These are phyloP conservation scores for Rhizopogon rudus DNA, from an alignment of 768 basidiomycete genomes.

Conservation along the genomic window DNA sequence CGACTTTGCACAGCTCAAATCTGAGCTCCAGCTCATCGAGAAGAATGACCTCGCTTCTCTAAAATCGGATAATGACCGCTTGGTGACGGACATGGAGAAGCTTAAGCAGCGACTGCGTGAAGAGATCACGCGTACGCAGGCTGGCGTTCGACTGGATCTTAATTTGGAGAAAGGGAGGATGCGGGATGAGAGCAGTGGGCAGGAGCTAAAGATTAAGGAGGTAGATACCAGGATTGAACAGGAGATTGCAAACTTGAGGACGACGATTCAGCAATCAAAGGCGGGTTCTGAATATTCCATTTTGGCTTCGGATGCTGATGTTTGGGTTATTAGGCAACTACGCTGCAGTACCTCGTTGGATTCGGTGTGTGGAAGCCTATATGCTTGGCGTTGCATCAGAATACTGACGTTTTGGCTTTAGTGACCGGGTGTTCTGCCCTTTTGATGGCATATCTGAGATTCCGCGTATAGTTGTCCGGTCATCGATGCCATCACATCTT, in stretches of 20 bases:
- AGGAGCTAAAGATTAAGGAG: slow-evolving; percentile 96
- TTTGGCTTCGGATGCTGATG: background rate
- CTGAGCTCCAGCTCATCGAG: slow-evolving; percentile 92
- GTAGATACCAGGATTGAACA: slow-evolving; percentile 97
- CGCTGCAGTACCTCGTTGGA: slow-evolving; percentile 82
- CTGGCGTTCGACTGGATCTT: slow-evolving; percentile 88
- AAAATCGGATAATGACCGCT: slow-evolving; percentile 94
- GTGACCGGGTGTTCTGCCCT: slow-evolving; percentile 85
- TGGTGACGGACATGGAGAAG: slow-evolving; percentile 87
- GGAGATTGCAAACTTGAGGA: slow-evolving; percentile 84
- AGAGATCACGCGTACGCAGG: slow-evolving; percentile 88
- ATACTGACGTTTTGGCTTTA: slow-evolving; percentile 25
- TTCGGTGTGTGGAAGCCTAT: slow-evolving; percentile 54
- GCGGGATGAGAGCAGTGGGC: slow-evolving; percentile 85
- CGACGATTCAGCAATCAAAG: slow-evolving; percentile 83
- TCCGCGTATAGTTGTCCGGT: slow-evolving; percentile 34
- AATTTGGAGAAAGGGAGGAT: slow-evolving; percentile 97
- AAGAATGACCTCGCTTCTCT: slow-evolving; percentile 95
- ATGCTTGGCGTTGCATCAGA: background rate
- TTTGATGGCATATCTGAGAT: slow-evolving; percentile 84
- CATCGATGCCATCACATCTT: background rate
- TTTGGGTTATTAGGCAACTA: slow-evolving; percentile 54
- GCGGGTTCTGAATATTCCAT: slow-evolving; percentile 30
- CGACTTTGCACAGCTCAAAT: slow-evolving; percentile 95
- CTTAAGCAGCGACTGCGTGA: slow-evolving; percentile 90